A percentile compares a stretch with the other conserved stretches of the same genome.
These are phyloP conservation scores for Lachnellula suecica DNA, from an alignment of 2,329 filamentous ascomycete genomes.

Conservation along the genomic window DNA sequence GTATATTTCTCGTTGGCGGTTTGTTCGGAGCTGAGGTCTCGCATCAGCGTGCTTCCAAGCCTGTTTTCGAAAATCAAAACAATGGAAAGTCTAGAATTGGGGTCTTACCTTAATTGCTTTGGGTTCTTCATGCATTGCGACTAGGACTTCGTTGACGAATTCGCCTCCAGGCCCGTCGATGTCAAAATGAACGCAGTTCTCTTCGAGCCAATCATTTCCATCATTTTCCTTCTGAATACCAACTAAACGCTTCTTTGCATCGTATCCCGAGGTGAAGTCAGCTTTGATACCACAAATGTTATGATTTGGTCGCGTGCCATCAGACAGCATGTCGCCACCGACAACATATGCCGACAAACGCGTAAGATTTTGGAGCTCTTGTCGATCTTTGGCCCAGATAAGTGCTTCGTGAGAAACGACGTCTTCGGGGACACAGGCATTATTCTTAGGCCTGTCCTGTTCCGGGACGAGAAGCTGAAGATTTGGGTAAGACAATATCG, in stretches of 20 bases:
- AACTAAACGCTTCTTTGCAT: background rate
- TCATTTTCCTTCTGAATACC: conserved; percentile 1
- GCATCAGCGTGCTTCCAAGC: background rate
- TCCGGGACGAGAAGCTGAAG: background rate
- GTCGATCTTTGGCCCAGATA: conserved; percentile 7
- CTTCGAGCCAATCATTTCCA: background rate
- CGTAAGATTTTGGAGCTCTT: conserved; percentile 4
- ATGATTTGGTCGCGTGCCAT: background rate
- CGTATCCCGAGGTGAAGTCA: background rate
- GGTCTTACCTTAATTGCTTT: background rate
- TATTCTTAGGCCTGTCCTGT: background rate
- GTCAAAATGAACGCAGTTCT: conserved; percentile 8
- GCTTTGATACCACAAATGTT: conserved; percentile 6
- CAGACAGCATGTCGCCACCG: background rate
- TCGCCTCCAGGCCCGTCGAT: conserved; percentile 7
- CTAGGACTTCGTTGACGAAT: conserved; percentile 2
- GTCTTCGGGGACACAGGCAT: background rate
- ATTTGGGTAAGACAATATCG: conserved; percentile 1
- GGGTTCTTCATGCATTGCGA: background rate
- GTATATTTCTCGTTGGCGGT: conserved; percentile 5
- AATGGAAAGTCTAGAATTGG: background rate
- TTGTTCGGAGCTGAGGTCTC: conserved; percentile 3
- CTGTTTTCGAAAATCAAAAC: background rate
- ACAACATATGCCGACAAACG: conserved; percentile 1
- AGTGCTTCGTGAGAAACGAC: conserved; percentile 7